Evolutionary conservation across 2,329 filamentous ascomycete species (phyloP).

Genomic region (Fusarium siculi): DNA sequence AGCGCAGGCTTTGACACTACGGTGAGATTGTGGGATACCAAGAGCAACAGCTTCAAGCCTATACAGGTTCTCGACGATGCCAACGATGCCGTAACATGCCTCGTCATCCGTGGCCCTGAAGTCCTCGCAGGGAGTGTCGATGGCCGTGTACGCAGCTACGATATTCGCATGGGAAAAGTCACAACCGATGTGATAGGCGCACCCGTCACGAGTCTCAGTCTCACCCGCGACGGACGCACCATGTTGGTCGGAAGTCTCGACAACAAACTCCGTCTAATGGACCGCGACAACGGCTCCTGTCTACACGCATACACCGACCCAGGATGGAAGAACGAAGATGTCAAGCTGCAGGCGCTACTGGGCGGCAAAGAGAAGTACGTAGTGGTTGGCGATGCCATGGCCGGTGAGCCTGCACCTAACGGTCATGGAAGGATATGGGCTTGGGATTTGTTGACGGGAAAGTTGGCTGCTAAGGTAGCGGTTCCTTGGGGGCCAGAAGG

Average conservation of each 20-base stretch:
- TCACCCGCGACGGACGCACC: conserved; percentile 78
- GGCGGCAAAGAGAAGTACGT: conserved; percentile 82
- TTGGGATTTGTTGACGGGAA: conserved; percentile 86
- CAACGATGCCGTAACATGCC: conserved; percentile 70
- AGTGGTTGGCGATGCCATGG: conserved; percentile 80
- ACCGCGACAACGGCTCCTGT: conserved; percentile 77
- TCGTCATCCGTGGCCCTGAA: conserved; percentile 62
- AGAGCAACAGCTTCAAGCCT: conserved; percentile 65
- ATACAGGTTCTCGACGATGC: conserved; percentile 80
- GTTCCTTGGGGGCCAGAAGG: conserved; percentile 67
- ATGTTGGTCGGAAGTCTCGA: conserved; percentile 81
- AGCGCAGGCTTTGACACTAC: conserved; percentile 80
- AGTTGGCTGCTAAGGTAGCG: conserved; percentile 69
- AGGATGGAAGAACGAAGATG: conserved; percentile 70
- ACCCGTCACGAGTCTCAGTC: conserved; percentile 78
- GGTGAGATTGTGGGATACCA: conserved; percentile 80
- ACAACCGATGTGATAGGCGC: conserved; percentile 76
- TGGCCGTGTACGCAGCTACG: conserved; percentile 83
- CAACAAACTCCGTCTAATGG: conserved; percentile 81
- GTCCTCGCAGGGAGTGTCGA: conserved; percentile 85
- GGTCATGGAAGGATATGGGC: conserved; percentile 74
- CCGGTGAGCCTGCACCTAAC: conserved; percentile 36
- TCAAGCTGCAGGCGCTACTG: conserved; percentile 80
- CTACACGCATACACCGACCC: conserved; percentile 75
- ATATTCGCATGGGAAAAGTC: conserved; percentile 78